Evolutionary conservation across 805 yeast genomes (phyloP).

Genomic region (Spathaspora gorwiae): DNA sequence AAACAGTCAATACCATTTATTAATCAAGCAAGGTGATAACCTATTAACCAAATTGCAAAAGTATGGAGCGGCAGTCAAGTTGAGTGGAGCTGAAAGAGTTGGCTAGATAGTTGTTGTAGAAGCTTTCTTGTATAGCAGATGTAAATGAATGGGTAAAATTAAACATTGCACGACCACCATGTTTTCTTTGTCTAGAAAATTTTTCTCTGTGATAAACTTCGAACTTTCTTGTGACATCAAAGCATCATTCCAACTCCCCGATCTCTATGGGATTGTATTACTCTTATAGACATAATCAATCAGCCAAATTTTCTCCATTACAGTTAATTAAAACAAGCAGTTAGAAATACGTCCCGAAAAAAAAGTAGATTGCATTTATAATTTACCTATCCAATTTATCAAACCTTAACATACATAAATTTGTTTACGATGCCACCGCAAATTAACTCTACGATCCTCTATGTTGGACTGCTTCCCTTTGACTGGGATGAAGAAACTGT

Average conservation of each 20-base stretch:
- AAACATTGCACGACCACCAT: background rate
- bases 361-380: background rate
- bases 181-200: background rate
- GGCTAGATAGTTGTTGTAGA: slow-evolving; percentile 2
- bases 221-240: background rate
- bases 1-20: slow-evolving; percentile 83
- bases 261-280: background rate
- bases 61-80: slow-evolving; percentile 94
- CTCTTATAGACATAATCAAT: background rate
- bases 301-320: background rate
- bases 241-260: background rate
- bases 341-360: too few species aligned
- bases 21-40: slow-evolving; percentile 89
- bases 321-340: too few species aligned
- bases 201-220: background rate
- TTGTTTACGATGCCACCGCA: slow-evolving; percentile 1
- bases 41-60: slow-evolving; percentile 91
- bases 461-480: slow-evolving; percentile 61
- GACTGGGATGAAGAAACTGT: slow-evolving; percentile 67
- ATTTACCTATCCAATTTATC: too few species aligned
- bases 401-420: too few species aligned
- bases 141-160: too few species aligned
- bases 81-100: slow-evolving; percentile 84
- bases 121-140: background rate
- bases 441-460: slow-evolving; percentile 42